Evolutionary conservation across 2,329 filamentous ascomycete species (phyloP).

Genomic region (Myriosclerotinia scirpicola): DNA sequence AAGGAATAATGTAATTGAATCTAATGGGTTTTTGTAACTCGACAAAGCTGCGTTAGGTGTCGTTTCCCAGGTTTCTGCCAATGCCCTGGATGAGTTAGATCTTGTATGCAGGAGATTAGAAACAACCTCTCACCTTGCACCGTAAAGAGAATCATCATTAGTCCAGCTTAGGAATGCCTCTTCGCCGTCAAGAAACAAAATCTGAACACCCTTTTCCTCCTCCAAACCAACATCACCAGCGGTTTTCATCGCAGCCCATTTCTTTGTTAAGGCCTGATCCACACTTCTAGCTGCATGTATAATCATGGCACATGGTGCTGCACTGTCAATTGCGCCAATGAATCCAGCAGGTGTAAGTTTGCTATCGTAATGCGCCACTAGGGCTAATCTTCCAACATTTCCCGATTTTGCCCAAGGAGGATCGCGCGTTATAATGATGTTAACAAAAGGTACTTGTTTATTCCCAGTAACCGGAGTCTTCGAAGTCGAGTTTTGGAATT

Average conservation of each 20-base stretch:
- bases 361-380: slow-evolving; percentile 94
- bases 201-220: slow-evolving; percentile 80
- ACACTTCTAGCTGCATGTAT: slow-evolving; percentile 81
- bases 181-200: slow-evolving; percentile 88
- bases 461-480: slow-evolving; percentile 75
- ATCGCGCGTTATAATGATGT: slow-evolving; percentile 83
- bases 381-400: slow-evolving; percentile 75
- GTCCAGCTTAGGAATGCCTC: slow-evolving; percentile 87
- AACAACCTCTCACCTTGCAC: slow-evolving; percentile 62
- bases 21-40: slow-evolving; percentile 71
- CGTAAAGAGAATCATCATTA: slow-evolving; percentile 81
- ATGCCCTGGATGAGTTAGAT: slow-evolving; percentile 50
- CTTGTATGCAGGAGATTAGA: background rate
- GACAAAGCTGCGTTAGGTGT: slow-evolving; percentile 68
- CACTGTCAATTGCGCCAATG: slow-evolving; percentile 90
- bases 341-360: slow-evolving; percentile 80
- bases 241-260: slow-evolving; percentile 73
- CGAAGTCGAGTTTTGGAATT: slow-evolving; percentile 87
- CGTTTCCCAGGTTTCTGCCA: slow-evolving; percentile 80
- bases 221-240: slow-evolving; percentile 61
- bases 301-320: slow-evolving; percentile 90
- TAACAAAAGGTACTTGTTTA: slow-evolving; percentile 75
- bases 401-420: slow-evolving; percentile 77
- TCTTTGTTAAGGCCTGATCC: slow-evolving; percentile 74
- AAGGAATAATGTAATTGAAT: slow-evolving; percentile 83